A percentile compares a stretch with the other conserved stretches of the same genome.
Evolutionary conservation across 352 stramenopile species (phyloP).

Genomic region (Phytophthora europaea): DNA sequence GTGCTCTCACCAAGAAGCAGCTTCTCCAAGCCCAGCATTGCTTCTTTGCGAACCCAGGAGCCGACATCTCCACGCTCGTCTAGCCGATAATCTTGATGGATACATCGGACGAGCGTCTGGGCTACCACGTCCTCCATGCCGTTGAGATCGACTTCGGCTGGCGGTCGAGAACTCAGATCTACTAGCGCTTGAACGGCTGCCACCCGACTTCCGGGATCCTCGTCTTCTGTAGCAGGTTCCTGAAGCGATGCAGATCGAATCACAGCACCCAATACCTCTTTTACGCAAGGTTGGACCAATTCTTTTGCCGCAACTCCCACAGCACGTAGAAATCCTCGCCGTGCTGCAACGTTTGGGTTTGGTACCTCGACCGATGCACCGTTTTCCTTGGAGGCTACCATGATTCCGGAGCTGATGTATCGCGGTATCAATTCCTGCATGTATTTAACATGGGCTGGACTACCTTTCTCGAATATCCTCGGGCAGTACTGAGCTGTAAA

Average conservation of each 20-base stretch:
- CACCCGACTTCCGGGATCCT: conserved; percentile 96
- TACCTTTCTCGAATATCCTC: conserved; percentile 66
- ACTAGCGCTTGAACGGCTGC: conserved; percentile 94
- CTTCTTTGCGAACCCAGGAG: conserved; percentile 97
- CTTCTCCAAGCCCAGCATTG: conserved; percentile 92
- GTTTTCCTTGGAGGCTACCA: conserved; percentile 39
- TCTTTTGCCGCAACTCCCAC: conserved; percentile 67
- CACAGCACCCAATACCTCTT: conserved; percentile 47
- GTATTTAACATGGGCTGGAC: conserved; percentile 53
- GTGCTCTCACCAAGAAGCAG: conserved; percentile 67
- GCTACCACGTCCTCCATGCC: conserved; percentile 75
- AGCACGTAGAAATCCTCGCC: conserved; percentile 60
- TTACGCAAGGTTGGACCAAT: conserved; percentile 67
- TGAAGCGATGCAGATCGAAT: conserved; percentile 57
- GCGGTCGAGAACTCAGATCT: conserved; percentile 79
- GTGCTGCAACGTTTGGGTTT: conserved; percentile 72
- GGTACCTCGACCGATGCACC: conserved; percentile 42
- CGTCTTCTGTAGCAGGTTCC: conserved; percentile 71
- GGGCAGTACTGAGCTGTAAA: conserved; percentile 93
- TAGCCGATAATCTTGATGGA: conserved; percentile 96
- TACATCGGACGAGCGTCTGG: conserved; percentile 83
- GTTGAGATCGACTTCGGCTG: conserved; percentile 55
- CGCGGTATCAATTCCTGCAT: conserved; percentile 63
- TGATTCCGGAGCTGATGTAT: conserved; percentile 65
- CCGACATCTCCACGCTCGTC: conserved; percentile 99